These are phyloP conservation scores for Triangularia setosa DNA, from an alignment of 2,329 filamentous ascomycete species.

Conservation along the genomic window DNA sequence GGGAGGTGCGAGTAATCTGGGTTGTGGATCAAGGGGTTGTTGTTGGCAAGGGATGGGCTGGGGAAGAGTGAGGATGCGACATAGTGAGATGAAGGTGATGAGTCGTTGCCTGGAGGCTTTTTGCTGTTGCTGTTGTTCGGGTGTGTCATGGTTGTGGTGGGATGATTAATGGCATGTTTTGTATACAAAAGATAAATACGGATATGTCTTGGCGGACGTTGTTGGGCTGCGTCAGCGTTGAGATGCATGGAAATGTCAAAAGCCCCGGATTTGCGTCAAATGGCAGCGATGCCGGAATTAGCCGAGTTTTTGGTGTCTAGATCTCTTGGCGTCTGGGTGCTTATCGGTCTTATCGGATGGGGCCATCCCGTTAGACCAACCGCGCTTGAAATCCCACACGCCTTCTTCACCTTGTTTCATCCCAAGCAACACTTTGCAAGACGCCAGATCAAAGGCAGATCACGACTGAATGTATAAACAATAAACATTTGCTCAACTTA, in stretches of 20 bases:
- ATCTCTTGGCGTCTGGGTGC: neutral
- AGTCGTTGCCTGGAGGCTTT: neutral
- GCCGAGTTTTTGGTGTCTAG: neutral
- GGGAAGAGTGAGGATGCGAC: neutral
- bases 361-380: no score
- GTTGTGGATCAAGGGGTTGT: slow-evolving; percentile 16
- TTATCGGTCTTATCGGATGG: neutral
- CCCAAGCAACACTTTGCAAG: no score
- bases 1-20: slow-evolving; percentile 16
- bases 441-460: no score
- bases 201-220: neutral
- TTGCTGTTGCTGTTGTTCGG: neutral
- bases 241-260: neutral
- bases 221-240: neutral
- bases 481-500: neutral
- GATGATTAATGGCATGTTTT: neutral
- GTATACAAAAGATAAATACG: no score
- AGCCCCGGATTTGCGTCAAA: neutral
- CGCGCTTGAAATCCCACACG: neutral
- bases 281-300: neutral
- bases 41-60: neutral
- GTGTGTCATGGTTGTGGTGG: neutral
- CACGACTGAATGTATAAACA: no score
- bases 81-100: neutral
- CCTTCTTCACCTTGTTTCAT: no score